phyloP scores from a whole-genome alignment of 2,329 filamentous ascomycete genomes.

The Claviceps fusiformis region DNA sequence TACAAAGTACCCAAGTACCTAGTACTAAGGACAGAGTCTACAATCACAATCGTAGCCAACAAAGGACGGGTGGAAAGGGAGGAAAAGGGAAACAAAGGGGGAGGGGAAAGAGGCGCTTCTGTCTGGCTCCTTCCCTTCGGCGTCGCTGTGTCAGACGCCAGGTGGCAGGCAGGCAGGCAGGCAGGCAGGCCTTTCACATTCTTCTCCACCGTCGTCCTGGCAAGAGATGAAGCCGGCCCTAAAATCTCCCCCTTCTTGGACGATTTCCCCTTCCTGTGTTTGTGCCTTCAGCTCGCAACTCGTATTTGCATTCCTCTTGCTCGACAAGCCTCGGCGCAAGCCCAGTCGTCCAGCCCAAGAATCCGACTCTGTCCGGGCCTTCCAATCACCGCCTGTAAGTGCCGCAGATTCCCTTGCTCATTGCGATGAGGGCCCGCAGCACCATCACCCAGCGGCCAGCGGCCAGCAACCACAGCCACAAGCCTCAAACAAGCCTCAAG shows the following conservation, averaged over 20 bases:
- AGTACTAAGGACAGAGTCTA: too few species aligned
- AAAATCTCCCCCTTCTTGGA: too few species aligned
- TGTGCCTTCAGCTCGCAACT: neutral
- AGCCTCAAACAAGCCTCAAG: too few species aligned
- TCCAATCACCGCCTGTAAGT: neutral
- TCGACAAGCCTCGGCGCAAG: neutral
- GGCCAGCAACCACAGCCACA: neutral
- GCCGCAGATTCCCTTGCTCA: constrained; percentile 2
- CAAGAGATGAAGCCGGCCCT: too few species aligned
- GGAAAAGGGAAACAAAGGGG: neutral
- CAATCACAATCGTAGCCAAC: too few species aligned
- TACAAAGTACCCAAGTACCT: too few species aligned
- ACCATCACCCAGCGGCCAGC: neutral
- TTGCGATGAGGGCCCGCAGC: neutral
- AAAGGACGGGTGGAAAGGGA: too few species aligned
- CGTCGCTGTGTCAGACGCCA: too few species aligned
- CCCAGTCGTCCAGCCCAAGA: neutral
- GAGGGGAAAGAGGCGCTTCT: too few species aligned
- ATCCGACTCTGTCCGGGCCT: neutral
- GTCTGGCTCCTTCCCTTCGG: too few species aligned
- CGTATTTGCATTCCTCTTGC: neutral
- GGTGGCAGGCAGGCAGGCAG: too few species aligned
- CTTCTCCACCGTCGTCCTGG: neutral
- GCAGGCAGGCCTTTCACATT: too few species aligned
- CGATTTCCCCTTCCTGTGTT: neutral